A percentile compares a stretch with the other conserved stretches of the same genome.
phyloP scores from a whole-genome alignment of 2,329 filamentous ascomycete species.

The Alternaria ethzedia region DNA sequence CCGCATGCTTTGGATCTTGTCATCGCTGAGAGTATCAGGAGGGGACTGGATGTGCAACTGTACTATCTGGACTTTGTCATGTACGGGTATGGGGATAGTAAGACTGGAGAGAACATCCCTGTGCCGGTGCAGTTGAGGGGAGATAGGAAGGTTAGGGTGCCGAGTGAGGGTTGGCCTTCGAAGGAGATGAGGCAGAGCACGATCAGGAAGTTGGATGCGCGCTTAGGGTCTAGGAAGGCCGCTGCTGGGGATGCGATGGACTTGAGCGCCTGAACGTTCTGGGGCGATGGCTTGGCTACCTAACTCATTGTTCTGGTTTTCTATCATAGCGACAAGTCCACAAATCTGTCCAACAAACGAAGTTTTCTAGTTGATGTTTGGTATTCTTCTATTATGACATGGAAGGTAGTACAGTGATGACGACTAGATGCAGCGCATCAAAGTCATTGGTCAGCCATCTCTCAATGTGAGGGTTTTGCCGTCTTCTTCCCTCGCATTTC shows the following conservation, averaged over 20 bases:
- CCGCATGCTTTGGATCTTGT: conserved; percentile 36
- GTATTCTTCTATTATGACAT: no score
- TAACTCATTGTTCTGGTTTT: no score
- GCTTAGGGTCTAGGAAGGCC: background rate
- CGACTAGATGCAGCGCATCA: no score
- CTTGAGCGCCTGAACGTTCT: background rate
- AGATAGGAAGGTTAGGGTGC: conserved; percentile 51
- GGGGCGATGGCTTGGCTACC: no score
- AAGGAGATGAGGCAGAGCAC: background rate
- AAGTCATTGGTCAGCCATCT: no score
- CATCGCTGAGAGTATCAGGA: conserved; percentile 60
- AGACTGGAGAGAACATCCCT: conserved; percentile 59
- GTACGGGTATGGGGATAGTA: conserved; percentile 65
- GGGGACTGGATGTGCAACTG: conserved; percentile 61
- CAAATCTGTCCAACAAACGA: no score
- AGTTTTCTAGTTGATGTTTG: no score
- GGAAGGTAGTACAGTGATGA: no score
- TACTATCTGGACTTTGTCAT: conserved; percentile 64
- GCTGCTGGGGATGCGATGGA: background rate
- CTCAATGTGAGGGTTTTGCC: no score
- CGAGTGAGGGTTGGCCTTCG: conserved; percentile 4
- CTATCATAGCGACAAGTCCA: no score
- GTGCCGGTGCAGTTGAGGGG: conserved; percentile 58
- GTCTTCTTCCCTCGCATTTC: background rate
- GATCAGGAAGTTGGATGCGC: conserved; percentile 5